Percentiles rank a stretch among this genome's conserved stretches.
Evolutionary conservation across 1,139 yeast genomes (phyloP).

Genomic region (Diutina rugosa): DNA sequence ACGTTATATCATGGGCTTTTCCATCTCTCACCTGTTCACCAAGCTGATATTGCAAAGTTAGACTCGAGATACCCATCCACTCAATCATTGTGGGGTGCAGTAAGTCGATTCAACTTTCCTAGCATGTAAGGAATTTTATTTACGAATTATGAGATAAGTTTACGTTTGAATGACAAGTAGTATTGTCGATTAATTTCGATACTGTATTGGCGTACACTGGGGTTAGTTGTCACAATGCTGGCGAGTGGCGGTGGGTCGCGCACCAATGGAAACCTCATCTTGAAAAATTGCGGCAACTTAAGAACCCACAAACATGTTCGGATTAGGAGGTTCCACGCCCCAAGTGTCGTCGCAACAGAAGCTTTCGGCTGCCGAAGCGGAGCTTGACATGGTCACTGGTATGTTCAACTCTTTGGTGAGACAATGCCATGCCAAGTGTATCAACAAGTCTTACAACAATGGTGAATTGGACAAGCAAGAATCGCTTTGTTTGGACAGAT

Average conservation of each 20-base stretch:
- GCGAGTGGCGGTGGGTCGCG: background rate
- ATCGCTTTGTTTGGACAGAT: slow-evolving; percentile 87
- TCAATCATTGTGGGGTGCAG: slow-evolving; percentile 23
- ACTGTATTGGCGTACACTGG: background rate
- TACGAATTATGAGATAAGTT: background rate
- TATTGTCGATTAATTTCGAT: background rate
- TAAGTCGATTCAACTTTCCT: slow-evolving; percentile 26
- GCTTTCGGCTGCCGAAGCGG: slow-evolving; percentile 72
- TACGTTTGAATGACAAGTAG: too few relatives aligned
- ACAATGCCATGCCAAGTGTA: slow-evolving; percentile 86
- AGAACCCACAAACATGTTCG: slow-evolving; percentile 34
- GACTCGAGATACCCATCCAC: slow-evolving; percentile 11
- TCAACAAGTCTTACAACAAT: slow-evolving; percentile 50
- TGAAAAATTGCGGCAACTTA: background rate
- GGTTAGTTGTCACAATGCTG: background rate
- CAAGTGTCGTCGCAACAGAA: slow-evolving; percentile 65
- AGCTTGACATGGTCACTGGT: slow-evolving; percentile 91
- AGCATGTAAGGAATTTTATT: slow-evolving; percentile 7
- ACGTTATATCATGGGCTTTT: slow-evolving; percentile 28
- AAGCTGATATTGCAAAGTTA: slow-evolving; percentile 13
- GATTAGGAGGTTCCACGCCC: slow-evolving; percentile 60
- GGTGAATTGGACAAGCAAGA: slow-evolving; percentile 78
- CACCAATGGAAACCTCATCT: slow-evolving; percentile 2
- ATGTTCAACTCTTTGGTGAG: slow-evolving; percentile 84
- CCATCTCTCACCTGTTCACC: slow-evolving; percentile 18